phyloP scores from a whole-genome alignment of 805 yeast species.

The Isabelozyma rhagii region DNA sequence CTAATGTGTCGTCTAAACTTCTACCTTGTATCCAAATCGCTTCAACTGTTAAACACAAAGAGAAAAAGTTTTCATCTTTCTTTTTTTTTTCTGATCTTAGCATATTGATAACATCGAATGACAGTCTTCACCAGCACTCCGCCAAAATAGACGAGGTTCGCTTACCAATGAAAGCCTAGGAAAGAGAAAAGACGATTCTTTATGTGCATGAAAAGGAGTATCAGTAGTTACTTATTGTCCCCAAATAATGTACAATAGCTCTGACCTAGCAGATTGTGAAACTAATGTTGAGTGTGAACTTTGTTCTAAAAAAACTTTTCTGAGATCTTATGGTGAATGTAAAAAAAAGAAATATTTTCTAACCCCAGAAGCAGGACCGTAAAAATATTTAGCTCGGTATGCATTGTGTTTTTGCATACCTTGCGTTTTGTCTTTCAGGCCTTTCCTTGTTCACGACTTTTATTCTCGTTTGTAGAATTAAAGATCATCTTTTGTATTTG shows the following conservation, averaged over 20 bases:
- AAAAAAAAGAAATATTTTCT: too few species aligned
- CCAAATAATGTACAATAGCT: not conserved
- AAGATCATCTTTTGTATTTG: not conserved
- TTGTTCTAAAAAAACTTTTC: not conserved
- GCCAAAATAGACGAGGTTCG: too few species aligned
- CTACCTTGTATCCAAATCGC: not conserved
- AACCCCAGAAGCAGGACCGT: not conserved
- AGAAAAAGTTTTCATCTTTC: too few species aligned
- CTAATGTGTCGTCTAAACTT: not conserved
- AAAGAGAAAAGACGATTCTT: too few species aligned
- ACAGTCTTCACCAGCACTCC: too few species aligned
- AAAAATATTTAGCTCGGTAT: not conserved
- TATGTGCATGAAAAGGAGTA: not conserved
- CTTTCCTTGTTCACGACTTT: not conserved
- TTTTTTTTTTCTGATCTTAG: not conserved
- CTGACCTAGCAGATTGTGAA: not conserved
- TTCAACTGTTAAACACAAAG: not conserved
- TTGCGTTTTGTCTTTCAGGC: not conserved
- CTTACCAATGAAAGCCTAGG: too few species aligned
- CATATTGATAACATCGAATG: not conserved
- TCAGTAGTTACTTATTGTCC: not conserved
- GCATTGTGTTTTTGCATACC: not conserved
- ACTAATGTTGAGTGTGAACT: not conserved
- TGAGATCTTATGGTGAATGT: not conserved
- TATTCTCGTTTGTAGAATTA: not conserved